Percentiles rank a stretch among this genome's conserved stretches.
Conservation (phyloP, 164 flowering plant genomes). For the Magnolia sinica region DNA sequence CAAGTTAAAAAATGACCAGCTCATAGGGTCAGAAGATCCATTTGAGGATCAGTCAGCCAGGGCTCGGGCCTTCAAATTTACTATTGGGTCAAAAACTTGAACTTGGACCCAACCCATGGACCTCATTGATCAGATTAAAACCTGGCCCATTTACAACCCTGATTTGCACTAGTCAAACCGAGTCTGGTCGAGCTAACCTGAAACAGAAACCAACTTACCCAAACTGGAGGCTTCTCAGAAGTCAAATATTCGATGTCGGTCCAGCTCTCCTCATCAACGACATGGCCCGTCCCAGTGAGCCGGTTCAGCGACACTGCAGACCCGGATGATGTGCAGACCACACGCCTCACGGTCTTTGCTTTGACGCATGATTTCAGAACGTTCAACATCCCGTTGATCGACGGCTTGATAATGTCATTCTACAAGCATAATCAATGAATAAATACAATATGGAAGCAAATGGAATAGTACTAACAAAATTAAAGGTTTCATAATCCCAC, state of each 20-base stretch:
- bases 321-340: conserved; percentile 66
- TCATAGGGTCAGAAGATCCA: too few species aligned
- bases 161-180: too few species aligned
- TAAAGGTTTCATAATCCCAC: not conserved
- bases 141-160: too few species aligned
- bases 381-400: conserved; percentile 52
- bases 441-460: not conserved
- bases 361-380: conserved; percentile 57
- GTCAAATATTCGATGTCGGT: conserved; percentile 55
- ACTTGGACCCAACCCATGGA: too few species aligned
- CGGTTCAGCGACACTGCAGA: conserved; percentile 57
- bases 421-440: not conserved
- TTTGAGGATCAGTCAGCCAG: too few species aligned
- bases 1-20: too few species aligned
- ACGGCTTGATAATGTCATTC: conserved; percentile 84
- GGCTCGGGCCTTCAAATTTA: too few species aligned
- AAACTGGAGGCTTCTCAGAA: conserved; percentile 62
- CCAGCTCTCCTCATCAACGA: conserved; percentile 64
- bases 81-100: too few species aligned
- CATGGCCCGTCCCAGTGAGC: conserved; percentile 40
- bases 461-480: not conserved
- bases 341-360: conserved; percentile 61
- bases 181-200: too few species aligned
- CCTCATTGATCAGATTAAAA: too few species aligned
- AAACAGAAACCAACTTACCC: conserved; percentile 38